Evolutionary conservation across 306 rosid species (phyloP).

Genomic region (Ormosia emarginata): DNA sequence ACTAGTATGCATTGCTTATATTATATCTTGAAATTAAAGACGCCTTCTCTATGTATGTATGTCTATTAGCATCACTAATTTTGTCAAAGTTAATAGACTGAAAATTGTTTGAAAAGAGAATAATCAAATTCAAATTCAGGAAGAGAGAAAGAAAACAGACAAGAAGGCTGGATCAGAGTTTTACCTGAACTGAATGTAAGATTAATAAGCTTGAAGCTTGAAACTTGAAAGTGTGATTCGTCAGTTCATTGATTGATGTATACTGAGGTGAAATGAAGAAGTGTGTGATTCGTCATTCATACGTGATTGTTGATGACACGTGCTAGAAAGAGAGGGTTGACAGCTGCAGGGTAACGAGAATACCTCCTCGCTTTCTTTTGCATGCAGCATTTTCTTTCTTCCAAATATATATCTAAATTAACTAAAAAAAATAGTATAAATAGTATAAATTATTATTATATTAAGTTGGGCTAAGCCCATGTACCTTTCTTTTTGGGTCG

Average conservation of each 20-base stretch:
- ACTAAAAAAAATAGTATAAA: too few relatives aligned
- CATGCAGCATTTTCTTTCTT: neutral
- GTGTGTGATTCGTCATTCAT: neutral
- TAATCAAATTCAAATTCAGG: neutral
- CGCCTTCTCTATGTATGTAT: neutral
- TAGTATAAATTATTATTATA: too few relatives aligned
- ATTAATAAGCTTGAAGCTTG: neutral
- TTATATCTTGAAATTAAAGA: neutral
- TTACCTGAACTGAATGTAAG: conserved; percentile 10
- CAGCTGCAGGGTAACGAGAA: neutral
- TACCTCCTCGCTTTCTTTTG: conserved; percentile 14
- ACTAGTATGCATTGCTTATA: neutral
- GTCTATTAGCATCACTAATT: neutral
- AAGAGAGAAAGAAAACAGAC: neutral
- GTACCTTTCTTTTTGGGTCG: too few relatives aligned
- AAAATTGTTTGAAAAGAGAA: neutral
- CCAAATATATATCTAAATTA: too few relatives aligned
- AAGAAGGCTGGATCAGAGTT: neutral
- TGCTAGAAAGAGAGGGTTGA: neutral
- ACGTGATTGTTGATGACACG: conserved; percentile 6
- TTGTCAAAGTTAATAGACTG: neutral
- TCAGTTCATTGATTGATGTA: neutral
- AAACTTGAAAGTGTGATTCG: too few relatives aligned
- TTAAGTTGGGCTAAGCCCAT: too few relatives aligned
- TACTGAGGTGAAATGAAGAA: neutral